Evolutionary conservation across 768 basidiomycete genomes (phyloP).

Genomic region (Hygrocybe coccinea): DNA sequence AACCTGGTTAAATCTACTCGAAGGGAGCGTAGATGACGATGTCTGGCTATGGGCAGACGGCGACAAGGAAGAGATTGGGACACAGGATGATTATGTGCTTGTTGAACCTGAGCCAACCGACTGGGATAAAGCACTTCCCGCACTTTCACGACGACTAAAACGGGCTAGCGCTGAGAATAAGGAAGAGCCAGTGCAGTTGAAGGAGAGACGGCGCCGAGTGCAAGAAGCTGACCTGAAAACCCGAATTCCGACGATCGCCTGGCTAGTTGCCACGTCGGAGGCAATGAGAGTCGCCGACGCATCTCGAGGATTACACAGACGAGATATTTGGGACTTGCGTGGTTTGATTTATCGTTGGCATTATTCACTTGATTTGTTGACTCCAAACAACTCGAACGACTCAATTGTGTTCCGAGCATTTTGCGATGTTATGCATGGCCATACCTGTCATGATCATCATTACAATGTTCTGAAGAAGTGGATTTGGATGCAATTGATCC

Average conservation of each 20-base stretch:
- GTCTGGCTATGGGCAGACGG: background rate
- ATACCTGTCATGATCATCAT: background rate
- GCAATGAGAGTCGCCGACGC: background rate
- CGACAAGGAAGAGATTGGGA: background rate
- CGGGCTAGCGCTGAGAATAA: background rate
- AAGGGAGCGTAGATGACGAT: background rate
- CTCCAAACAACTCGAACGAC: too few species aligned
- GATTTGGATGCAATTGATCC: background rate
- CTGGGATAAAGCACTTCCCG: background rate
- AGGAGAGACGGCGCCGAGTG: background rate
- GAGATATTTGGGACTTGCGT: background rate
- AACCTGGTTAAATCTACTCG: background rate
- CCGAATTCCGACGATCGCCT: background rate
- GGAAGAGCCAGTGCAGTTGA: background rate
- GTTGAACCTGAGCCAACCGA: background rate
- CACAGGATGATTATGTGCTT: too few species aligned
- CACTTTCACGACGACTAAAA: background rate
- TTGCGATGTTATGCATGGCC: background rate
- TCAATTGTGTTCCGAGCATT: too few species aligned
- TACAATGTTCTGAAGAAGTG: background rate
- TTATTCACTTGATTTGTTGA: background rate
- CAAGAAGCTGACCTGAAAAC: background rate
- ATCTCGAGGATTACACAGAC: background rate
- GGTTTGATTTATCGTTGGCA: background rate
- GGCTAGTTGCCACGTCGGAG: background rate